Evolutionary conservation across 192 early-diverging fungal species (phyloP).

Genomic region (Thamnidium elegans): DNA sequence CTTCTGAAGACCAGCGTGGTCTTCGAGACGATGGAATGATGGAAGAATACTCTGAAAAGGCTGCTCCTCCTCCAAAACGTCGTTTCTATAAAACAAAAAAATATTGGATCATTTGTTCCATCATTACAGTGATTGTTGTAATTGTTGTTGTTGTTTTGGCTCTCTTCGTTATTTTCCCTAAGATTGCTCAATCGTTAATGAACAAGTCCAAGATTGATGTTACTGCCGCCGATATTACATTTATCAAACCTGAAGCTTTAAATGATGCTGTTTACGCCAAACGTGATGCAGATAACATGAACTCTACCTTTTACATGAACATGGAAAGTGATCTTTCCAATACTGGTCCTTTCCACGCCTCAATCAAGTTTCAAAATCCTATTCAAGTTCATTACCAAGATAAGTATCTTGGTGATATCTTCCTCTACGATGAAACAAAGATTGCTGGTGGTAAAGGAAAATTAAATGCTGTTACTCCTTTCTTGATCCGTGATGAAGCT

Average conservation of each 20-base stretch:
- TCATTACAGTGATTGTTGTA: slow-evolving; percentile 40
- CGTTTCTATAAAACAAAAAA: slow-evolving; percentile 50
- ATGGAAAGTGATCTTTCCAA: slow-evolving; percentile 42
- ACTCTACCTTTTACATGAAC: slow-evolving; percentile 38
- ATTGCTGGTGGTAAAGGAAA: slow-evolving; percentile 47
- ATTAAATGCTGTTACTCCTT: slow-evolving; percentile 29
- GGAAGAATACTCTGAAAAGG: slow-evolving; percentile 46
- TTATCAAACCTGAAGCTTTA: slow-evolving; percentile 20
- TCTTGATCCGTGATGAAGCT: slow-evolving; percentile 38
- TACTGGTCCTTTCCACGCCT: slow-evolving; percentile 52
- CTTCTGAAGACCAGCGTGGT: not conserved
- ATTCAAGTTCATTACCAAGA: slow-evolving; percentile 44
- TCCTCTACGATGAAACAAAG: slow-evolving; percentile 32
- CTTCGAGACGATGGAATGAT: slow-evolving; percentile 4
- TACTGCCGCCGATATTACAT: slow-evolving; percentile 40
- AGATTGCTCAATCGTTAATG: slow-evolving; percentile 47
- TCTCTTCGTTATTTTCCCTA: slow-evolving; percentile 54
- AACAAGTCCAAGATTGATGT: slow-evolving; percentile 44
- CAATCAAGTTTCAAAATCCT: slow-evolving; percentile 46
- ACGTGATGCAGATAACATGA: slow-evolving; percentile 16
- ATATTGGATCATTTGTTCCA: slow-evolving; percentile 55
- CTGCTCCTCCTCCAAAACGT: slow-evolving; percentile 33
- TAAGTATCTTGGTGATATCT: slow-evolving; percentile 38
- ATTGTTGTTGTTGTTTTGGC: slow-evolving; percentile 47
- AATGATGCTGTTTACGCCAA: not conserved